Evolutionary conservation across 352 stramenopile genomes (phyloP), one percentile per base, ranked within the genome.

Genomic region (Phytophthora tubulina): DNA sequence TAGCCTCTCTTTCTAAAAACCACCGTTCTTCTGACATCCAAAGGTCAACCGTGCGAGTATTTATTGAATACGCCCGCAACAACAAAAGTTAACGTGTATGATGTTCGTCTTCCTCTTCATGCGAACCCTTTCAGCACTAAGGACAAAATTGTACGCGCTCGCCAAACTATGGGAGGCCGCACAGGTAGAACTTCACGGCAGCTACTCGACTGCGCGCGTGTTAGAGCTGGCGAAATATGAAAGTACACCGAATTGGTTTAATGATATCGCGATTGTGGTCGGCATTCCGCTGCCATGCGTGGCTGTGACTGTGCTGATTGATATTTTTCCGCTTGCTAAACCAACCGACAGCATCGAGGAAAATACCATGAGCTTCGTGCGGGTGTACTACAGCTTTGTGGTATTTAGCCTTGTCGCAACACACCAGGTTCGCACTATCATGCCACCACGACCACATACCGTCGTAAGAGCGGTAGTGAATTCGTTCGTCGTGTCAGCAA

Each of bases 331-430:
- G 7, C 42, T 71, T n/a, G 63, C 45, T 32, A 46, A 65, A 10
- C 63, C 63, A 4, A 53, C 46, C 0, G 46, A 71, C 0, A 46
- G 44, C 4, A 15, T 59, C 3, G 15, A 31, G 6, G 46, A 45
- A 15, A 71, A 54, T 11, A 49, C n/a, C 14, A 45, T 59, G 54
- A 60, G 48, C 15, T 54, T 63, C n/a, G 17, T 56, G 38, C 70
- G 70, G 3, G 49, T 38, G 27, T 70, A 55, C 32, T 41, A 51
- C 39, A 62, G 61, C 30, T 70, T 64, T 15, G 60, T 50, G 38
- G 48, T 68, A 7, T 59, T 76, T 31, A 68, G 49, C n/a, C 38
- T 70, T 11, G 35, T 76, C 8, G 35, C 57, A 13, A 68, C 59
- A 6, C 62, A 73, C 42, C 66, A 73, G 30, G 53, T 65, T 44